Evolutionary conservation across 2,329 filamentous ascomycete species (phyloP), one percentile per base, ranked within the genome.

Genomic region (Fusarium sp.): DNA sequence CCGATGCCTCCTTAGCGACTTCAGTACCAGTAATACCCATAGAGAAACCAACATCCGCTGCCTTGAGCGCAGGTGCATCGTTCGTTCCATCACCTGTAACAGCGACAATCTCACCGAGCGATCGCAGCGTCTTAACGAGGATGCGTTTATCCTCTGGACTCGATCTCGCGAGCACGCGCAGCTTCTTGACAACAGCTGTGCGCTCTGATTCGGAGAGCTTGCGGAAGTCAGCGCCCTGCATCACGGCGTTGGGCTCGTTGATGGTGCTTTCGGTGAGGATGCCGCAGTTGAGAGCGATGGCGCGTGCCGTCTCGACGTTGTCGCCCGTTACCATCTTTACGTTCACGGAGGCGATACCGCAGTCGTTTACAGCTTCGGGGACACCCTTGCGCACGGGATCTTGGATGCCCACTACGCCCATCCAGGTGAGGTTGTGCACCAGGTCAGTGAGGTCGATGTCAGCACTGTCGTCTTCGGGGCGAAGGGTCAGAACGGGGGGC

Each of bases 111-210:
- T 91, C 89, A 28, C 90, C 91, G 67, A 92, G 86, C 54, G 89
- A 87, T 75, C 91, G 90, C 3, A 93, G 83, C 44, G 88, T 85
- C 75, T 87, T 89, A 36, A 93, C 91, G 38, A 93, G 85, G 41
- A 88, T 87, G 20, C 89, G 84, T 81, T 93, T 93, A 73, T 93
- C 91, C 70, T 93, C 90, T 0, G 91, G 91, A 47, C 90, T 92
- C 1, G 91, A 92, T 55, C 91, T 86, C 33, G 91, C 91, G 48
- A 93, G 85, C 24, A 93, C 90, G 73, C 91, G 91, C 4, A 93
- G 85, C 50, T 90, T 87, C 11, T 89, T 89, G 44, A 91, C 88
- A 28, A 89, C 81, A 4, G 84, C 82, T 57, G 88, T 79, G 79
- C 82, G 77, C 22, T 86, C 75, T 79, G 87, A 53, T 41, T 91